A percentile compares a stretch with the other conserved stretches of the same genome.
Evolutionary conservation across 345 rosid genomes (phyloP).

Genomic region (Lepidium aucheri): DNA sequence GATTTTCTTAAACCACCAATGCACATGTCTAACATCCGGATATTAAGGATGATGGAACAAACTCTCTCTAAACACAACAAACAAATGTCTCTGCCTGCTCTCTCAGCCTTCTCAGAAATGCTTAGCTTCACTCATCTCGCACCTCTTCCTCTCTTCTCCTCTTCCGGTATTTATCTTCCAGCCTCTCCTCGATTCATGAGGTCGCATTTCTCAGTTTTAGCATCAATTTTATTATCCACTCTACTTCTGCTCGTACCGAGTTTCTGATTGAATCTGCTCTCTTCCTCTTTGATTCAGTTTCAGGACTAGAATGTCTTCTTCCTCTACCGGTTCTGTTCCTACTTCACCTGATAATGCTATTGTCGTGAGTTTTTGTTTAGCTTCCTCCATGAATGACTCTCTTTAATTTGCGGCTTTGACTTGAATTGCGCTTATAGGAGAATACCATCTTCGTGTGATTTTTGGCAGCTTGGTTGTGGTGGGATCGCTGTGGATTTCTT

Average conservation of each 20-base stretch:
- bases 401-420: background rate
- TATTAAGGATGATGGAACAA: too few relatives aligned
- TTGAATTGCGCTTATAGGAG: background rate
- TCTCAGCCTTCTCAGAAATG: too few relatives aligned
- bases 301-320: constrained; percentile 46
- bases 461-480: constrained; percentile 69
- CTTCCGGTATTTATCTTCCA: background rate
- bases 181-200: background rate
- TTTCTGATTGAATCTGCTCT: background rate
- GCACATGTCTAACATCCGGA: too few relatives aligned
- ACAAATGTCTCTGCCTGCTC: too few relatives aligned
- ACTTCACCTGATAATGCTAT: constrained; percentile 15
- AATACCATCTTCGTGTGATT: constrained; percentile 4
- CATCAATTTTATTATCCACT: background rate
- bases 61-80: too few relatives aligned
- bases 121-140: too few relatives aligned
- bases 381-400: background rate
- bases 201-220: background rate
- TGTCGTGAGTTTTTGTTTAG: background rate
- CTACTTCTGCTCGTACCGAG: background rate
- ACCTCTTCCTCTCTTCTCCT: too few relatives aligned
- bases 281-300: background rate
- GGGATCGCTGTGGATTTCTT: constrained; percentile 49
- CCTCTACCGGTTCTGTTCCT: constrained; percentile 13
- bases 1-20: too few relatives aligned